Percentiles rank a stretch among this genome's conserved stretches.
phyloP scores from a whole-genome alignment of 371 early-diverging fungal genomes.

The Apophysomyces sp. region DNA sequence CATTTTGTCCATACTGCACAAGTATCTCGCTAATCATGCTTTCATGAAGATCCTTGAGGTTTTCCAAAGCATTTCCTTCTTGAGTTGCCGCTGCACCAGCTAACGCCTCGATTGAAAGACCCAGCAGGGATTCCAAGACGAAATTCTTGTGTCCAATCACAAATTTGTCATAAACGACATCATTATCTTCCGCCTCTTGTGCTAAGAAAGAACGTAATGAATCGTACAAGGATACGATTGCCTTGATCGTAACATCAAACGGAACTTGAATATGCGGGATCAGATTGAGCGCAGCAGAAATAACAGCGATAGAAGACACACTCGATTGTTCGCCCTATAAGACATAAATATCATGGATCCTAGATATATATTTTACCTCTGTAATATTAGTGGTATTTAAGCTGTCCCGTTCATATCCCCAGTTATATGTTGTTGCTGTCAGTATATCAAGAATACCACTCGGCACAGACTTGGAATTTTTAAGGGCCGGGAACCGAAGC shows the following conservation, averaged over 20 bases:
- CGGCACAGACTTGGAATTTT: slow-evolving; percentile 23
- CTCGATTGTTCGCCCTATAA: slow-evolving; percentile 4
- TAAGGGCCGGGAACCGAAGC: slow-evolving; percentile 51
- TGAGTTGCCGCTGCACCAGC: slow-evolving; percentile 30
- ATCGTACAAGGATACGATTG: slow-evolving; percentile 34
- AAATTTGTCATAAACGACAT: slow-evolving; percentile 38
- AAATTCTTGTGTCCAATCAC: slow-evolving; percentile 55
- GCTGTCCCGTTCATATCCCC: slow-evolving; percentile 51
- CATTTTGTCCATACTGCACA: slow-evolving; percentile 48
- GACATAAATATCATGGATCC: neutral
- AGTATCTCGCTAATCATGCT: slow-evolving; percentile 43
- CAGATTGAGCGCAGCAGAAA: slow-evolving; percentile 52
- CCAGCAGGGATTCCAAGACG: slow-evolving; percentile 54
- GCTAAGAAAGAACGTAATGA: slow-evolving; percentile 39
- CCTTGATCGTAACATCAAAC: slow-evolving; percentile 30
- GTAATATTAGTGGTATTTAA: slow-evolving; percentile 41
- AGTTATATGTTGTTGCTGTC: slow-evolving; percentile 37
- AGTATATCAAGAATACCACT: slow-evolving; percentile 40
- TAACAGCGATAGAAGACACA: slow-evolving; percentile 32
- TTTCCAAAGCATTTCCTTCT: slow-evolving; percentile 10
- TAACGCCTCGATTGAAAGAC: slow-evolving; percentile 51
- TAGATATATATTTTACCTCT: slow-evolving; percentile 19
- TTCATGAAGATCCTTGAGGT: slow-evolving; percentile 18
- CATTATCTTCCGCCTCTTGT: slow-evolving; percentile 23
- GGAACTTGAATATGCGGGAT: slow-evolving; percentile 52